phyloP scores from a whole-genome alignment of 202 grass and related monocot species.

The Cymbopogon flexuosus region DNA sequence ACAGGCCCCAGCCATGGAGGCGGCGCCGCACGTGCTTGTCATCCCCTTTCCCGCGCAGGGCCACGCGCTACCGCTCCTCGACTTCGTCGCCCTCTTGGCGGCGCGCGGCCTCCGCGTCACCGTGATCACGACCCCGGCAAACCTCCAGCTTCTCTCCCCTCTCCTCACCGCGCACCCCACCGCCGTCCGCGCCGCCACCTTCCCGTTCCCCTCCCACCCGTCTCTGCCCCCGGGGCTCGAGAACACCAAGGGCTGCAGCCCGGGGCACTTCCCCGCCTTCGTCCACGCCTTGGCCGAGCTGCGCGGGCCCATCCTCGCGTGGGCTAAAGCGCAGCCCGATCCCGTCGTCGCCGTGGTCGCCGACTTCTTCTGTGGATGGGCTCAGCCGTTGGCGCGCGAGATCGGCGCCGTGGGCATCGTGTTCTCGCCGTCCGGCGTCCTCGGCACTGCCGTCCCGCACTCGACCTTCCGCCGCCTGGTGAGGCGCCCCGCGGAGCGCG shows the following conservation, averaged over 20 bases:
- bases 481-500: neutral
- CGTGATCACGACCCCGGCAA: conserved; percentile 45
- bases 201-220: conserved; percentile 52
- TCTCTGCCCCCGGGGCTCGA: conserved; percentile 45
- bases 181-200: conserved; percentile 34
- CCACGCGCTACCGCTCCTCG: conserved; percentile 52
- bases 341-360: conserved; percentile 36
- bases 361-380: conserved; percentile 69
- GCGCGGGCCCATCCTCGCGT: conserved; percentile 38
- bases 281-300: conserved; percentile 43
- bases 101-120: conserved; percentile 44
- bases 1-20: neutral
- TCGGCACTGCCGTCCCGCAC: conserved; percentile 38
- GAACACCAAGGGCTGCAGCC: conserved; percentile 39
- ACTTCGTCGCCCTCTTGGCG: conserved; percentile 47
- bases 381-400: conserved; percentile 36
- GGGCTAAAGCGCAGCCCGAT: conserved; percentile 20
- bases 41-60: conserved; percentile 57
- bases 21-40: conserved; percentile 39
- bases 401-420: conserved; percentile 46
- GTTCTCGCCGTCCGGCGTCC: conserved; percentile 53
- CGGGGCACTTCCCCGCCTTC: conserved; percentile 22
- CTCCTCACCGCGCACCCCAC: conserved; percentile 52
- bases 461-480: conserved; percentile 47
- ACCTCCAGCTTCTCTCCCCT: conserved; percentile 40